Evolutionary conservation across 352 stramenopile genomes (phyloP).

Genomic region (Globisporangium acanthophoron): DNA sequence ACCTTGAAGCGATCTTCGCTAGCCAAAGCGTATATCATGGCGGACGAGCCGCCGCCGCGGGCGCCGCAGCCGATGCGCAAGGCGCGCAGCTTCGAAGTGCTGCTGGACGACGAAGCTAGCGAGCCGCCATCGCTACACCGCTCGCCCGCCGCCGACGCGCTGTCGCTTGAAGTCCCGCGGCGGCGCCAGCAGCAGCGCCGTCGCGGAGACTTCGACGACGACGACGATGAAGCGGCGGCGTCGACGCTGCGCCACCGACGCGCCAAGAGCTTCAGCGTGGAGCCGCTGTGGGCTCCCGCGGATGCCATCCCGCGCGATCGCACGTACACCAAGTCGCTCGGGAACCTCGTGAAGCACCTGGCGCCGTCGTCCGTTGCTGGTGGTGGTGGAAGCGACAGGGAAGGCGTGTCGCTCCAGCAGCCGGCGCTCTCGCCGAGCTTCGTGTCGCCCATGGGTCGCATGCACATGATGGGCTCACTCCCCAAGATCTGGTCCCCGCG

Average conservation of each 20-base stretch:
- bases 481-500: constrained; percentile 74
- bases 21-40: neutral
- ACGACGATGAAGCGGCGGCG: constrained; percentile 12
- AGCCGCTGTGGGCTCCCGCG: constrained; percentile 20
- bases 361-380: constrained; percentile 23
- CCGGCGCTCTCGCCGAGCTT: constrained; percentile 27
- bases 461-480: constrained; percentile 35
- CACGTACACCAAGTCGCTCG: constrained; percentile 77
- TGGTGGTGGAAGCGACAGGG: constrained; percentile 12
- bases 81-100: constrained; percentile 39
- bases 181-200: neutral
- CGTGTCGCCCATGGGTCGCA: constrained; percentile 38
- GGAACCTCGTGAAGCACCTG: constrained; percentile 76
- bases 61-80: constrained; percentile 15
- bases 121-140: constrained; percentile 12
- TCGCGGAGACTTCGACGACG: constrained; percentile 16
- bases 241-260: constrained; percentile 23
- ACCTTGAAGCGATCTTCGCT: neutral
- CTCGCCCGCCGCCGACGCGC: constrained; percentile 24
- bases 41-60: neutral
- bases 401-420: constrained; percentile 9
- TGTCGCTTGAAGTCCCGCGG: constrained; percentile 35
- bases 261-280: constrained; percentile 44
- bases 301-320: constrained; percentile 34
- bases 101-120: constrained; percentile 18